These are phyloP conservation scores for sweet orange (Citrus sinensis) DNA, from an alignment of 345 rosid genomes.

Conservation along the genomic window DNA sequence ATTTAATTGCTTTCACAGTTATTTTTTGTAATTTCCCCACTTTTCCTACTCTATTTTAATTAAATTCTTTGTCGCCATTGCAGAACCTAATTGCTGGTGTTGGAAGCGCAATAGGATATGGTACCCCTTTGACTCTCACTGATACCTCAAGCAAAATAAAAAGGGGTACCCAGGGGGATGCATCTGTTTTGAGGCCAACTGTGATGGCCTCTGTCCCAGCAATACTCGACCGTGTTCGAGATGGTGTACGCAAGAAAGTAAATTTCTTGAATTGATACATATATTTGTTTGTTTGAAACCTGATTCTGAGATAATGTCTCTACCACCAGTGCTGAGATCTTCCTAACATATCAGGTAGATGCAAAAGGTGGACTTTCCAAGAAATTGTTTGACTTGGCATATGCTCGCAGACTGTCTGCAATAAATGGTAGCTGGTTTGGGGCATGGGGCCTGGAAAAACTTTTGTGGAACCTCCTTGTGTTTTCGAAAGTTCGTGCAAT, in stretches of 20 bases:
- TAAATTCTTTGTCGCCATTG: constrained; percentile 19
- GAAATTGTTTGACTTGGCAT: constrained; percentile 83
- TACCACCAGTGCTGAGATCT: constrained; percentile 8
- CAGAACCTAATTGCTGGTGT: constrained; percentile 77
- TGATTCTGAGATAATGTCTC: constrained; percentile 1
- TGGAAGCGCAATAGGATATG: constrained; percentile 96
- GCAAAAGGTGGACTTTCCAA: constrained; percentile 79
- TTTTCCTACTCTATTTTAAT: constrained; percentile 11
- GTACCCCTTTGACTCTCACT: constrained; percentile 91
- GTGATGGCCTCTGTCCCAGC: constrained; percentile 99
- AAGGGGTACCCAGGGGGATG: constrained; percentile 91
- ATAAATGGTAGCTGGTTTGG: constrained; percentile 96
- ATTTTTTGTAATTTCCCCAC: not conserved
- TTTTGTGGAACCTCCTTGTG: constrained; percentile 83
- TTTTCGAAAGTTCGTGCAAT: constrained; percentile 80
- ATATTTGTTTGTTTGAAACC: not conserved
- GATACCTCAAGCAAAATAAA: constrained; percentile 93
- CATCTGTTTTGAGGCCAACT: constrained; percentile 72
- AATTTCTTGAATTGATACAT: not conserved
- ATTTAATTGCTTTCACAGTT: not conserved
- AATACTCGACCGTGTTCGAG: constrained; percentile 96
- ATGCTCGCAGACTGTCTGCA: constrained; percentile 85
- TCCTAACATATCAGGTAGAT: constrained; percentile 57
- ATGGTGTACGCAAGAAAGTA: constrained; percentile 96
- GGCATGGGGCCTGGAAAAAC: constrained; percentile 87